Base-by-base conservation (phyloP, 2,329 filamentous ascomycete genomes). In the Alternaria conjuncta region DNA sequence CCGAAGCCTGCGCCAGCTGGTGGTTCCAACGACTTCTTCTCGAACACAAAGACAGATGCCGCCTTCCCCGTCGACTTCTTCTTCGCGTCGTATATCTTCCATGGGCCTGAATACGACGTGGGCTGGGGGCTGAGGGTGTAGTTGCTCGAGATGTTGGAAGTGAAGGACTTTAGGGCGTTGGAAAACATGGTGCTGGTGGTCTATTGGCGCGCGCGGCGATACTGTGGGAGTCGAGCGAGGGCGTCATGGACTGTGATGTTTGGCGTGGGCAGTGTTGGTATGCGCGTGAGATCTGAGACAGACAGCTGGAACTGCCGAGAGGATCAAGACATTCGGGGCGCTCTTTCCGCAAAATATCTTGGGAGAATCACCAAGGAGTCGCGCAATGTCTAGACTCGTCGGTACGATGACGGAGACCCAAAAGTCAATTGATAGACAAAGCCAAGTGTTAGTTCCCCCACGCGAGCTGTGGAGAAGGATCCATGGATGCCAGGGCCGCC, bases 61-160 rank as follows among this genome's bases (percentile, higher is more conserved):
- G 90, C 81, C 79, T 96, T 97, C 70, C 92, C 93, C 0, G 94
- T 97, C 28, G 92, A 93, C 82, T 97, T 98, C 83, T 96, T 96
- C 85, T 97, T 98, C 63, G 92, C 94, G 83, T 97, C 94, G 86
- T 95, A 95, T 75, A 99, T 96, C 84, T 94, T 97, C 96, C 96
- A 99, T 62, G 94, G 93, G 18, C 96, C 96, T 15, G 94, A 92
- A 56, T 89, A 89, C 55, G 93, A 92, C n/a, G 89, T 90, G 11
- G 92, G 88, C 63, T 88, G 89, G 25, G 90, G 86, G 21, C 93
- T 90, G 69, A 98, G 86, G 71, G 91, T 89, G 82, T 99, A 99
- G 83, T 97, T 96, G 77, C 91, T 90, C 63, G 90, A 90, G 82
- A 99, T 98, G 82, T 97, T 97, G 64, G 92, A 95, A 69, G 90